Base-by-base conservation (phyloP, 108 stramenopile species). In the Pinguiococcus pyrenoidosus region DNA sequence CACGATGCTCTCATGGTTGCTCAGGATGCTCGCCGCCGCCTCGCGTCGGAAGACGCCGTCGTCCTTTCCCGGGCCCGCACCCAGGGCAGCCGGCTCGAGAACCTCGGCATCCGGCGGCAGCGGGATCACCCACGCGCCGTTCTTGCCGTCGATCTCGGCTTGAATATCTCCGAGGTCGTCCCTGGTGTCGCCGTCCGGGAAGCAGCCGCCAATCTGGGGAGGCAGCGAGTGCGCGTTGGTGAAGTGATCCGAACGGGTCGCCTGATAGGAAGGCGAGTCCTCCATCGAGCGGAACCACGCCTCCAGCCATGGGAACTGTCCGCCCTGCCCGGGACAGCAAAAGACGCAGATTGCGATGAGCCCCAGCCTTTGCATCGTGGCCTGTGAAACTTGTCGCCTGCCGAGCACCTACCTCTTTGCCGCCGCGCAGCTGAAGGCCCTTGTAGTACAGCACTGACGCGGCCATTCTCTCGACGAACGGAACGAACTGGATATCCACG, bases 191-290 rank as follows among this genome's bases (percentile, higher is more conserved):
- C 46, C 24, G 14, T 36, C 44, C 17, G 35, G 29, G 13, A 68
- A 50, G 49, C 89, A 90, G 16, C 84, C 81, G 21, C 90, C 90
- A 27, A 87, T 57, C 57, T 92, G 90, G n/a, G 90, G 90, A 29
- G 90, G 87, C 37, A 92, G 68, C 61, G 88, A 86, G 78, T 83
- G 84, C 33, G 81, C 79, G 53, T 91, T 86, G 5, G 86, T 86
- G 69, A 85, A 87, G 57, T 84, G 88, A 57, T 87, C 86, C 28
- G 71, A 68, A 45, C 86, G 83, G 29, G 83, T 86, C 9, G 82
- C 66, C 45, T 76, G 43, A 44, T 60, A 24, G 23, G 8, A 24
- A 27, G 46, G 21, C 30, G 4, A 22, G 8, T 7, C 41, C 30
- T 7, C 4, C 30, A 32, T 32, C 30, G 30, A 4, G 30, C 30